These are phyloP conservation scores for Dendrobium catenatum DNA, from an alignment of 106 monocot genomes.

Conservation along the genomic window DNA sequence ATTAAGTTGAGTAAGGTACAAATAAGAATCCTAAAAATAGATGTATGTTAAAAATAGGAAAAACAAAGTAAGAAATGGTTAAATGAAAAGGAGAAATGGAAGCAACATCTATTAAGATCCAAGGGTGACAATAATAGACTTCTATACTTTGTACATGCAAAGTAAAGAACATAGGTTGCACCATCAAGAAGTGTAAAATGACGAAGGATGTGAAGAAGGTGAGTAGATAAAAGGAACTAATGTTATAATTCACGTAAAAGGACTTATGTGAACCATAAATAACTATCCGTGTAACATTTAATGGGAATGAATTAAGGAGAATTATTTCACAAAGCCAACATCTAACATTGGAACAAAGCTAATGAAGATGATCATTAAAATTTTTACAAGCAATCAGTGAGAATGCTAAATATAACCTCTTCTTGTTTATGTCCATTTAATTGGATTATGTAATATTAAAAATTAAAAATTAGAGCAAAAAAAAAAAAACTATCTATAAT, in stretches of 20 bases:
- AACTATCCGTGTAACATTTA: neutral
- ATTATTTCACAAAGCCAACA: neutral
- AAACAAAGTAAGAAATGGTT: neutral
- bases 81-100: neutral
- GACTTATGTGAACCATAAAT: neutral
- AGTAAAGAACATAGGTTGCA: no score
- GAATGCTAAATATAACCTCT: neutral
- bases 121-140: no score
- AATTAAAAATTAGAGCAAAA: neutral
- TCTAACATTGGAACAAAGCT: neutral
- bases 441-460: neutral
- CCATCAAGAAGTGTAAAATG: no score
- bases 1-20: neutral
- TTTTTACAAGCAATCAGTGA: neutral
- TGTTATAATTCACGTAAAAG: no score
- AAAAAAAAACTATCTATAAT: neutral
- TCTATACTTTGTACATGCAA: no score
- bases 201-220: no score
- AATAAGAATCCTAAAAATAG: neutral
- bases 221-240: no score
- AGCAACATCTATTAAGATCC: no score
- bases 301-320: neutral
- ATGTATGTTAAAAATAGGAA: neutral
- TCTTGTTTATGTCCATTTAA: neutral
- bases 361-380: neutral